A percentile compares a stretch with the other conserved stretches of the same genome.
Evolutionary conservation across 371 early-diverging fungal genomes (phyloP).

Genomic region (Lichtheimia hyalospora): DNA sequence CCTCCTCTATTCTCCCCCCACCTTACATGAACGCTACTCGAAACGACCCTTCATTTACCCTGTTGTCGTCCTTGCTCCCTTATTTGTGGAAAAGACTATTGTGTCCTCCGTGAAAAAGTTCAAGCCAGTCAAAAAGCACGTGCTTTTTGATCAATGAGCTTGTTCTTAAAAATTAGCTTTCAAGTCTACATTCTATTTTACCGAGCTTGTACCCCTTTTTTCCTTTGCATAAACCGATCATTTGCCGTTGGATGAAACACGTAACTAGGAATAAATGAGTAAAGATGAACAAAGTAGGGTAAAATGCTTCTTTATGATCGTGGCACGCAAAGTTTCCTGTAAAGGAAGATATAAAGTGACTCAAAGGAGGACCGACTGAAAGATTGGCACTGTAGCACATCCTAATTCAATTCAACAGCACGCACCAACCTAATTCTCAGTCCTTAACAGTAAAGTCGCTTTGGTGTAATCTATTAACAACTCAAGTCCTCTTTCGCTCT

Average conservation of each 20-base stretch:
- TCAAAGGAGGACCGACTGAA: slow-evolving; percentile 5
- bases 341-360: slow-evolving; percentile 11
- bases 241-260: neutral
- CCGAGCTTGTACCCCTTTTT: neutral
- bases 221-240: neutral
- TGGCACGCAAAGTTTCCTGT: slow-evolving; percentile 1
- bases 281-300: neutral
- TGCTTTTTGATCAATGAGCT: neutral
- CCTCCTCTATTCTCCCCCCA: neutral
- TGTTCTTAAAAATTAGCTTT: neutral
- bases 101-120: neutral
- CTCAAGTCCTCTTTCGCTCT: slow-evolving; percentile 9
- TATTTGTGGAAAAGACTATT: neutral
- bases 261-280: neutral
- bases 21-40: neutral
- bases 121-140: neutral
- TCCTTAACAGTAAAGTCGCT: slow-evolving; percentile 3
- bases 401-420: neutral
- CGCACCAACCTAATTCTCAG: neutral
- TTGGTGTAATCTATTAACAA: neutral
- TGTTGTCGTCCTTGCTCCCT: neutral
- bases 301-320: neutral
- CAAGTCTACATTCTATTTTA: neutral
- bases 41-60: neutral
- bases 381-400: slow-evolving; percentile 1